Evolutionary conservation across 768 basidiomycete species (phyloP).

Genomic region (Phylloporus rhodoxanthus): DNA sequence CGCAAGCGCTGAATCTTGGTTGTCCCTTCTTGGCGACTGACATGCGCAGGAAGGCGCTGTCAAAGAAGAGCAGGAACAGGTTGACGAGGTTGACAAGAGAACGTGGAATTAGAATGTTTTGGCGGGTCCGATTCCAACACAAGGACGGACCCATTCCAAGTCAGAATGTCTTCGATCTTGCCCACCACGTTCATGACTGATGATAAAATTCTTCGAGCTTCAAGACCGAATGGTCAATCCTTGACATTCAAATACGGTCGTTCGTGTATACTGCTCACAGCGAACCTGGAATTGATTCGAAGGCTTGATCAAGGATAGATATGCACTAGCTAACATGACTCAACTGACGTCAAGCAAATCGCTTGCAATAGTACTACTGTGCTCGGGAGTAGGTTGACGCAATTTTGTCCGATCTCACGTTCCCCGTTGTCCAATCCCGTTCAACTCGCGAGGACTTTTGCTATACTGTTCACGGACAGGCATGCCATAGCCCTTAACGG

Average conservation of each 20-base stretch:
- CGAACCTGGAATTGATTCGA: background rate
- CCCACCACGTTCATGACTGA: background rate
- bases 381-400: too few relatives aligned
- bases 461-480: too few relatives aligned
- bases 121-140: background rate
- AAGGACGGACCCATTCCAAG: background rate
- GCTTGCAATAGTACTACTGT: too few relatives aligned
- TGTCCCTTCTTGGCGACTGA: background rate
- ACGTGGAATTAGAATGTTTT: background rate
- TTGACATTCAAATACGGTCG: too few relatives aligned
- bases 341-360: background rate
- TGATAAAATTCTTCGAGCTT: too few relatives aligned
- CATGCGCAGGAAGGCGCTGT: too few relatives aligned
- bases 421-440: background rate
- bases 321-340: background rate
- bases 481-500: too few relatives aligned
- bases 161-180: background rate
- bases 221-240: too few relatives aligned
- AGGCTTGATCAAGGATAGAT: background rate
- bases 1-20: background rate
- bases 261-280: background rate
- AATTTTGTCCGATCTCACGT: too few relatives aligned
- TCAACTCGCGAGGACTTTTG: too few relatives aligned
- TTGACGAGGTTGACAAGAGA: background rate
- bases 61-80: too few relatives aligned